A percentile compares a stretch with the other conserved stretches of the same genome.
Evolutionary conservation across 768 basidiomycete genomes (phyloP).

Genomic region (Basidioascus undulatus): DNA sequence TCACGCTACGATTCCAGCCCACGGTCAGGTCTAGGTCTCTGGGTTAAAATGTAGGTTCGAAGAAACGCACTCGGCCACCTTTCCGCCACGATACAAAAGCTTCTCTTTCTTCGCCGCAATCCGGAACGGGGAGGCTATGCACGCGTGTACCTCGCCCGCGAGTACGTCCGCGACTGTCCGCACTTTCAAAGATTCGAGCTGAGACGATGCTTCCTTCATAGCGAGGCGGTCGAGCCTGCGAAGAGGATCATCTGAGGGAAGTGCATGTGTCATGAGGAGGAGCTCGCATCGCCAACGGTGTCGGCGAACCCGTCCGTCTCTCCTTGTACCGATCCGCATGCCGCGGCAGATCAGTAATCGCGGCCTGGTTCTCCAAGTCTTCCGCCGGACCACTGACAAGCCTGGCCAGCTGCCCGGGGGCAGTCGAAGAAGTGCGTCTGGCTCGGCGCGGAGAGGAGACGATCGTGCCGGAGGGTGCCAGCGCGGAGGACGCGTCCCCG

Average conservation of each 20-base stretch:
- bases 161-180: slow-evolving; percentile 6
- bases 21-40: too few relatives aligned
- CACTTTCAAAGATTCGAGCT: not conserved
- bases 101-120: slow-evolving; percentile 8
- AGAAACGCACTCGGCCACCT: slow-evolving; percentile 14
- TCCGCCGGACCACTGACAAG: slow-evolving; percentile 4
- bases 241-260: not conserved
- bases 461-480: slow-evolving; percentile 1
- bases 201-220: not conserved
- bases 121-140: slow-evolving; percentile 10
- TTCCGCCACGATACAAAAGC: slow-evolving; percentile 8
- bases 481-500: slow-evolving; percentile 3
- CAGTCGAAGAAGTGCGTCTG: slow-evolving; percentile 10
- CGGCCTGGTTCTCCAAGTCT: not conserved
- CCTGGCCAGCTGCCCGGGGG: slow-evolving; percentile 12
- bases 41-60: too few relatives aligned
- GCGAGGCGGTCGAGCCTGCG: not conserved
- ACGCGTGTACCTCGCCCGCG: slow-evolving; percentile 7
- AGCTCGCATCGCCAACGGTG: slow-evolving; percentile 10
- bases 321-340: slow-evolving; percentile 5
- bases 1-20: too few relatives aligned
- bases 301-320: slow-evolving; percentile 12
- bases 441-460: slow-evolving; percentile 1
- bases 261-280: not conserved
- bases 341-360: slow-evolving; percentile 6